Evolutionary conservation across 179 eudicot species (phyloP).

Genomic region (Pouteria campechiana): DNA sequence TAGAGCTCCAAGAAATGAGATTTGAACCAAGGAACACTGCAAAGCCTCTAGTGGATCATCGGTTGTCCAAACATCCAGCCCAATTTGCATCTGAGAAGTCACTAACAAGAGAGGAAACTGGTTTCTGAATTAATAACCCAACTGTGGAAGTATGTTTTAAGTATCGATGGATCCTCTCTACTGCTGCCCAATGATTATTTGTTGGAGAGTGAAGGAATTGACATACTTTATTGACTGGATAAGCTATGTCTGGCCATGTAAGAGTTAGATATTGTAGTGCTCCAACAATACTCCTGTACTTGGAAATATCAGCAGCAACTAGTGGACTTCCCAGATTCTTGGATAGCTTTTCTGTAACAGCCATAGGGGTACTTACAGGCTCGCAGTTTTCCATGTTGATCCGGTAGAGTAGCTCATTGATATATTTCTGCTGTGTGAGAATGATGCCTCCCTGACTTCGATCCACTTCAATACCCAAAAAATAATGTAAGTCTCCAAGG

Average conservation of each 20-base stretch:
- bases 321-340: no score
- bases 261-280: not conserved
- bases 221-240: constrained; percentile 4
- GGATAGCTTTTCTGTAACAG: not conserved
- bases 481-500: not conserved
- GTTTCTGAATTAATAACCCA: not conserved
- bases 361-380: not conserved
- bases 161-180: constrained; percentile 5
- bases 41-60: not conserved
- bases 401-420: not conserved
- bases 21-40: not conserved
- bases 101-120: not conserved
- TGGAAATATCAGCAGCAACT: not conserved
- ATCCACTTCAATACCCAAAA: not conserved
- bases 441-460: not conserved
- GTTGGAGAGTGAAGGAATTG: constrained; percentile 6
- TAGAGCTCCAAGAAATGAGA: not conserved
- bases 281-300: not conserved
- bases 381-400: not conserved
- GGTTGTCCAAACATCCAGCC: not conserved
- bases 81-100: not conserved
- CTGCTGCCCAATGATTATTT: constrained; percentile 2
- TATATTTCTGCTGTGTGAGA: not conserved
- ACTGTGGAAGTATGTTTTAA: not conserved
- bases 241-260: not conserved